Base-by-base conservation (phyloP, 331 rosid species). In the Phaseolus coccineus region DNA sequence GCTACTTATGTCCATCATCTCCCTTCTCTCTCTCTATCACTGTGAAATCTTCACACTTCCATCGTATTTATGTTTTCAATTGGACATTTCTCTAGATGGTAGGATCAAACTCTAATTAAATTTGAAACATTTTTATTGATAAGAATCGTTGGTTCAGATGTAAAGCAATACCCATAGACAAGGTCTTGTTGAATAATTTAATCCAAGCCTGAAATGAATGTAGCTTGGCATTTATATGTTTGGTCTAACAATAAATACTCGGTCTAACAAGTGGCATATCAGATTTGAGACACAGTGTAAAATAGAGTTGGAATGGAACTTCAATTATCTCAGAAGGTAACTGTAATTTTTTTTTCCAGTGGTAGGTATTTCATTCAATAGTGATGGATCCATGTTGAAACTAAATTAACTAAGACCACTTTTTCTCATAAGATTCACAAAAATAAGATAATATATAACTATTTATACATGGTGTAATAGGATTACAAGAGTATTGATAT, bases 31-130 rank as follows among this genome's bases (percentile, higher is more conserved):
- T 15, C 42, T 35, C 42, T 2, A 16, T 62, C 78, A 40, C 15
- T 13, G 39, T 55, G 35, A 55, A 50, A n/a, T 12, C 16, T 37
- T 14, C 2, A 71, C 9, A 71, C 16, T 25, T 24, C 57, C n/a
- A 27, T 74, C 31, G 1, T 28, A 74, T 40, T 74, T 74, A 74
- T 25, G 28, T 8, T 9, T 74, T 5, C 50, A n/a, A 13, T 25
- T 48, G 5, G 19, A 73, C 42, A 73, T 24, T 57, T 74, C 57
- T 58, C 4, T 52, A 25, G 19, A 59, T 55, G 67, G 47, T 64
- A 33, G 55, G 42, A 77, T 64, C 71, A 76, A 47, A 50, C 16
- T 63, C 72, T 63, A 63, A 63, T 19, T 48, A 6, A 63, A 48
- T 76, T 33, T 31, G 16, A 33, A 65, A 24, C 55, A 64, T 65